Evolutionary conservation across 23 red algal species (phyloP), one percentile per base, ranked within the genome.

Genomic region (Porphyridium purpureum): DNA sequence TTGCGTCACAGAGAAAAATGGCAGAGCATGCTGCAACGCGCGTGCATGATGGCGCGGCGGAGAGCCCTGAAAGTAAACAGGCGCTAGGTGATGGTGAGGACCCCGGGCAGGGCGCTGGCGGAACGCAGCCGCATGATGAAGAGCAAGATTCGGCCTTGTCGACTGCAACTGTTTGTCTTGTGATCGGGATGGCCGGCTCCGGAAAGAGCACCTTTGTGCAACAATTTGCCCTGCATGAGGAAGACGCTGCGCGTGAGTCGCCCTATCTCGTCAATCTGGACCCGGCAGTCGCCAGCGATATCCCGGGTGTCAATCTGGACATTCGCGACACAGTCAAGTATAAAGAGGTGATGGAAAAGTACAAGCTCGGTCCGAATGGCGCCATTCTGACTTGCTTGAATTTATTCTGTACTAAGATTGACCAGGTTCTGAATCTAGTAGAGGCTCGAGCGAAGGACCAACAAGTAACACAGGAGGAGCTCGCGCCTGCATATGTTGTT

Each of bases 271-370:
- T 95, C 40, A 95, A 95, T 38, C 50, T 95, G 29, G 88, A 95
- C 35, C 88, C 88, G 2, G 88, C 88, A 47, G 88, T 95, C n/a
- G 54, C 52, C 47, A 23, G 67, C 47, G 30, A 79, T 25, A 66
- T 79, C 11, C 85, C 80, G 32, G 64, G 76, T 20, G 68, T 79
- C 0, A 75, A 95, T 49, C 34, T 95, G 29, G 88, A 95, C 69
- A 95, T 95, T 53, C 76, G 88, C 27, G 88, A 95, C 57, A 82
- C 78, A 3, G 47, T 95, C 66, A 68, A 79, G 46, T 95, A 85
- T 48, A 69, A 63, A 21, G 57, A 72, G 15, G 78, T 95, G 7
- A 84, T 84, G 81, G 59, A 47, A 35, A 41, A 95, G 11, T 84
- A 86, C 65, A 52, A 60, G 25, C 51, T 95, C 4, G 88, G 88